These are phyloP conservation scores for Pseudocercospora musae DNA, from an alignment of 2,329 filamentous ascomycete genomes.

Conservation along the genomic window DNA sequence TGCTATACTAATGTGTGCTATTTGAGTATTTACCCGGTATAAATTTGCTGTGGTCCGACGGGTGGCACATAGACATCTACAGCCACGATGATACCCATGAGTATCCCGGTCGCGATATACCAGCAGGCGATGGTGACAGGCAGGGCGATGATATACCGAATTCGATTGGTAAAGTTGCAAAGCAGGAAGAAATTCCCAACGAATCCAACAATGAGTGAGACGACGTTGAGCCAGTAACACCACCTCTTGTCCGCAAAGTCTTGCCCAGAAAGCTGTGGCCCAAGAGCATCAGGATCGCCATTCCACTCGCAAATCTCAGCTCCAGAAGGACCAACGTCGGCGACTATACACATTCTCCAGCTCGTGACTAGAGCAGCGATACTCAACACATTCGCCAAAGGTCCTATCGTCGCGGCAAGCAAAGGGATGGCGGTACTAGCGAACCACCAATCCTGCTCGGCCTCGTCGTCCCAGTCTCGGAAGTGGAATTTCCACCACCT, in stretches of 20 bases:
- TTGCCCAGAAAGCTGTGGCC: slow-evolving; percentile 53
- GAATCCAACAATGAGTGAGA: slow-evolving; percentile 72
- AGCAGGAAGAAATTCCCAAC: slow-evolving; percentile 77
- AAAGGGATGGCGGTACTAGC: slow-evolving; percentile 48
- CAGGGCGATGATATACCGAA: slow-evolving; percentile 78
- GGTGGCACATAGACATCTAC: slow-evolving; percentile 61
- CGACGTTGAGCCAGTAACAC: slow-evolving; percentile 70
- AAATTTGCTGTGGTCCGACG: slow-evolving; percentile 48
- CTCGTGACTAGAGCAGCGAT: slow-evolving; percentile 79
- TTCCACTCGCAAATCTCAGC: slow-evolving; percentile 29
- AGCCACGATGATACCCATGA: slow-evolving; percentile 63
- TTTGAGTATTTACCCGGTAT: no score
- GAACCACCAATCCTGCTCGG: slow-evolving; percentile 38
- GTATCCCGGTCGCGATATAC: slow-evolving; percentile 61
- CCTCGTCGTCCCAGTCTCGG: slow-evolving; percentile 34
- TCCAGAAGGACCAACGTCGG: slow-evolving; percentile 44
- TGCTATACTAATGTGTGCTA: no score
- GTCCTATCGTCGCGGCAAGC: slow-evolving; percentile 78
- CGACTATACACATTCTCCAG: slow-evolving; percentile 64
- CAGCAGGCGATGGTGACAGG: slow-evolving; percentile 81
- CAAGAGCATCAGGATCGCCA: slow-evolving; percentile 23
- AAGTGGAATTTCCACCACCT: slow-evolving; percentile 26
- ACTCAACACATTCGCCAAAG: slow-evolving; percentile 81
- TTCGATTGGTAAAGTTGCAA: slow-evolving; percentile 77
- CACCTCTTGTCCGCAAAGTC: slow-evolving; percentile 68